Percentiles rank a stretch among this genome's conserved stretches.
These are phyloP conservation scores for Penicillium mononematosum DNA, from an alignment of 495 filamentous ascomycete species.

Conservation along the genomic window DNA sequence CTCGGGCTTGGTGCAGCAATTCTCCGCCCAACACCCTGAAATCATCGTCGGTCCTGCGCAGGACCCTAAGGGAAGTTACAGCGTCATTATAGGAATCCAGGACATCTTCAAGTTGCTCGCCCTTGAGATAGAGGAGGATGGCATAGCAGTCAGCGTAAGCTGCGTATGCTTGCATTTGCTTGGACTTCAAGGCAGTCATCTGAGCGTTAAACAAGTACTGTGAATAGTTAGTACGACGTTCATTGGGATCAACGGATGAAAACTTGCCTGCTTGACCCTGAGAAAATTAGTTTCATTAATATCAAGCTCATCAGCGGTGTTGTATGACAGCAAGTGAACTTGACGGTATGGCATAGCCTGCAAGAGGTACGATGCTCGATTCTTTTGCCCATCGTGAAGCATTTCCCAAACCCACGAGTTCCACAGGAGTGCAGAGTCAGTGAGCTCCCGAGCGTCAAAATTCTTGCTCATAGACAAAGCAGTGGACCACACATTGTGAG, in stretches of 20 bases:
- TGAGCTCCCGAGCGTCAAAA: constrained; percentile 36
- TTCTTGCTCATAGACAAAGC: constrained; percentile 57
- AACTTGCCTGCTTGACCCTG: constrained; percentile 51
- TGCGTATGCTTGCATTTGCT: constrained; percentile 43
- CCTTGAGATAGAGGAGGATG: constrained; percentile 62
- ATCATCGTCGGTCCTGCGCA: constrained; percentile 32
- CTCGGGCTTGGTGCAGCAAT: constrained; percentile 62
- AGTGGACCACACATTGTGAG: constrained; percentile 64
- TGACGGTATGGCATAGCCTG: constrained; percentile 39
- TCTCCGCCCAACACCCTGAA: constrained; percentile 45
- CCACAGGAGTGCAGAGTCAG: constrained; percentile 59
- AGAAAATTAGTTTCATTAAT: constrained; percentile 48
- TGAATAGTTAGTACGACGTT: constrained; percentile 13
- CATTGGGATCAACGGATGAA: background rate
- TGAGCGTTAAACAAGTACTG: constrained; percentile 57
- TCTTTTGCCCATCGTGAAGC: constrained; percentile 48
- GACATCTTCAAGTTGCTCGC: constrained; percentile 29
- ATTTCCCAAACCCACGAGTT: constrained; percentile 71
- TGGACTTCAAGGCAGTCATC: constrained; percentile 54
- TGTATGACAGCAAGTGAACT: constrained; percentile 24
- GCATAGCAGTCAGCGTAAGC: constrained; percentile 59
- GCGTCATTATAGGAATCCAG: constrained; percentile 54
- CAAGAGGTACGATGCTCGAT: constrained; percentile 48
- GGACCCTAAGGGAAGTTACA: constrained; percentile 35
- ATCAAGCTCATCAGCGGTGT: constrained; percentile 17